phyloP scores from a whole-genome alignment of 331 rosid species.

The Quercus lobata region DNA sequence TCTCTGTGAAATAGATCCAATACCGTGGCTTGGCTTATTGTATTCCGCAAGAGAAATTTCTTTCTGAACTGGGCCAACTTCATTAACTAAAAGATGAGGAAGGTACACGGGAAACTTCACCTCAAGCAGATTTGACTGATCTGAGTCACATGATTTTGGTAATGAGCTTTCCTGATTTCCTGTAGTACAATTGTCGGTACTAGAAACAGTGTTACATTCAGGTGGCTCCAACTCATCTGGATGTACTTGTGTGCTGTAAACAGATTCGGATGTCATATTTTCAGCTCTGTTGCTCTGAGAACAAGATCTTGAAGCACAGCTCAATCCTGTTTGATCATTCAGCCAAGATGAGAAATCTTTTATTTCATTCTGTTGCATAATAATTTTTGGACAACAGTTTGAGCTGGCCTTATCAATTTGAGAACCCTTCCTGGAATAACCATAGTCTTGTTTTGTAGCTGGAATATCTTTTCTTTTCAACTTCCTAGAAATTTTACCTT shows the following conservation, averaged over 20 bases:
- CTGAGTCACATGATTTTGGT: conserved; percentile 23
- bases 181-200: conserved; percentile 23
- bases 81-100: conserved; percentile 38
- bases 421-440: conserved; percentile 47
- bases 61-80: conserved; percentile 36
- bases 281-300: conserved; percentile 27
- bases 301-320: conserved; percentile 27
- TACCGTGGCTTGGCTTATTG: conserved; percentile 36
- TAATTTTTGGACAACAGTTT: conserved; percentile 32
- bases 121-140: conserved; percentile 32
- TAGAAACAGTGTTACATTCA: conserved; percentile 15
- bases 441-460: conserved; percentile 37
- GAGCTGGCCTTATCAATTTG: conserved; percentile 27
- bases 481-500: conserved; percentile 39
- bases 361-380: conserved; percentile 34
- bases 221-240: conserved; percentile 28
- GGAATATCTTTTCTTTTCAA: conserved; percentile 40
- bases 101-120: conserved; percentile 30
- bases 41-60: conserved; percentile 41
- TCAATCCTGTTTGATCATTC: conserved; percentile 26
- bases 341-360: conserved; percentile 29
- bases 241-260: conserved; percentile 24
- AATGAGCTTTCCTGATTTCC: conserved; percentile 32
- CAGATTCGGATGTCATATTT: conserved; percentile 35
- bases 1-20: conserved; percentile 52